Evolutionary conservation across 495 filamentous ascomycete species (phyloP).

Genomic region (Hyaloscypha bicolor): DNA sequence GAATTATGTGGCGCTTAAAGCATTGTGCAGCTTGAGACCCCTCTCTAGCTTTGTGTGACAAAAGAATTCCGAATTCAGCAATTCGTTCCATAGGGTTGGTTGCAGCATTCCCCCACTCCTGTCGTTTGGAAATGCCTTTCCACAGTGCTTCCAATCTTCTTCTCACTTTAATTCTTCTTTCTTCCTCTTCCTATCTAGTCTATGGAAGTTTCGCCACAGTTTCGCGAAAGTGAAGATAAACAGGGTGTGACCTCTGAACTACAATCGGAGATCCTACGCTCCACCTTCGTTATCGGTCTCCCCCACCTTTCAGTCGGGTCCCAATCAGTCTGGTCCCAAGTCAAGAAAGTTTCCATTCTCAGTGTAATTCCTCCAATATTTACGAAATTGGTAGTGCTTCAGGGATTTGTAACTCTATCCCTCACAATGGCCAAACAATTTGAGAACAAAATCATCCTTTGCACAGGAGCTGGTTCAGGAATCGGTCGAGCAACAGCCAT

Average conservation of each 20-base stretch:
- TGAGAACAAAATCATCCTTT: slow-evolving; percentile 43
- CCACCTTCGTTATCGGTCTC: not conserved
- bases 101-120: not conserved
- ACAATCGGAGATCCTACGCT: not conserved
- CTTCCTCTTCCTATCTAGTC: too few species aligned
- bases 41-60: not conserved
- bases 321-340: too few species aligned
- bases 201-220: not conserved
- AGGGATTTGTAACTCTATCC: not conserved
- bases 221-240: not conserved
- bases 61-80: not conserved
- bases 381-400: not conserved
- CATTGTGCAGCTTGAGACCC: not conserved
- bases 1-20: not conserved
- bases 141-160: not conserved
- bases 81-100: not conserved
- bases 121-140: not conserved
- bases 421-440: slow-evolving; percentile 38
- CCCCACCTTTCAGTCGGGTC: not conserved
- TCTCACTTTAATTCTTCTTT: not conserved
- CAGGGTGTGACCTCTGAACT: not conserved
- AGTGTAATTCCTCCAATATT: not conserved
- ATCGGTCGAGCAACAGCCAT: slow-evolving; percentile 18
- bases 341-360: too few species aligned
- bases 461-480: slow-evolving; percentile 47